Conservation (phyloP, 306 rosid species). For the Lablab purpureus region DNA sequence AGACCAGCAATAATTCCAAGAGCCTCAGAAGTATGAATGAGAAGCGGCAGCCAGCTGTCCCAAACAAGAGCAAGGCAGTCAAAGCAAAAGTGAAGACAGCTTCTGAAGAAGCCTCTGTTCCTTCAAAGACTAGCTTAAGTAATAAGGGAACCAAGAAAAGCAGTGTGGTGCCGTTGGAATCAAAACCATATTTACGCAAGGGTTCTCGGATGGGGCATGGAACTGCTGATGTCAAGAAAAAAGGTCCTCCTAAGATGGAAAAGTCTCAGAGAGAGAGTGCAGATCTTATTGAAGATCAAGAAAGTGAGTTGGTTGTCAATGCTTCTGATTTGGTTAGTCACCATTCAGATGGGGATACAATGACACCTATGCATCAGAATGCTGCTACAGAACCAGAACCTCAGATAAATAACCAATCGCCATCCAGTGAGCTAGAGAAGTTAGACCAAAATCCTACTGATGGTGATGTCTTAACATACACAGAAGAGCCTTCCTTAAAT, state of each 20-base stretch:
- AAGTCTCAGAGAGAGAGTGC: slow-evolving; percentile 57
- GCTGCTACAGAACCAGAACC: slow-evolving; percentile 58
- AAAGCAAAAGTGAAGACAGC: slow-evolving; percentile 60
- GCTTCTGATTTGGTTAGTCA: slow-evolving; percentile 63
- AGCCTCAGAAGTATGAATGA: slow-evolving; percentile 62
- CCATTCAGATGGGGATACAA: slow-evolving; percentile 60
- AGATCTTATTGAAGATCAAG: slow-evolving; percentile 59
- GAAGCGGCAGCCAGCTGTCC: slow-evolving; percentile 59
- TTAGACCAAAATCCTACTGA: slow-evolving; percentile 55
- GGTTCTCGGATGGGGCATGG: slow-evolving; percentile 70
- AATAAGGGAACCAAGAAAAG: slow-evolving; percentile 86
- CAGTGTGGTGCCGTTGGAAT: slow-evolving; percentile 93
- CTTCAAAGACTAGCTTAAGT: slow-evolving; percentile 60
- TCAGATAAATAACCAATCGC: slow-evolving; percentile 56
- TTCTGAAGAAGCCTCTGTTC: slow-evolving; percentile 64
- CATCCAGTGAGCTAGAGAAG: slow-evolving; percentile 54
- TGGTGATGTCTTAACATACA: slow-evolving; percentile 51
- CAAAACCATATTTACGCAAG: slow-evolving; percentile 88
- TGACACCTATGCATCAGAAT: slow-evolving; percentile 50
- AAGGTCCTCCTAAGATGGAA: slow-evolving; percentile 59
- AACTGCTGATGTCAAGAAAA: slow-evolving; percentile 64
- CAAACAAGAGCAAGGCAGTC: slow-evolving; percentile 61
- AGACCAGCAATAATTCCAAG: slow-evolving; percentile 44
- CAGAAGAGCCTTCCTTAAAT: slow-evolving; percentile 60
- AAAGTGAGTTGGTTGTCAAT: slow-evolving; percentile 57